Evolutionary conservation across 2,329 filamentous ascomycete species (phyloP).

Genomic region (Daldinia eschscholtzii): DNA sequence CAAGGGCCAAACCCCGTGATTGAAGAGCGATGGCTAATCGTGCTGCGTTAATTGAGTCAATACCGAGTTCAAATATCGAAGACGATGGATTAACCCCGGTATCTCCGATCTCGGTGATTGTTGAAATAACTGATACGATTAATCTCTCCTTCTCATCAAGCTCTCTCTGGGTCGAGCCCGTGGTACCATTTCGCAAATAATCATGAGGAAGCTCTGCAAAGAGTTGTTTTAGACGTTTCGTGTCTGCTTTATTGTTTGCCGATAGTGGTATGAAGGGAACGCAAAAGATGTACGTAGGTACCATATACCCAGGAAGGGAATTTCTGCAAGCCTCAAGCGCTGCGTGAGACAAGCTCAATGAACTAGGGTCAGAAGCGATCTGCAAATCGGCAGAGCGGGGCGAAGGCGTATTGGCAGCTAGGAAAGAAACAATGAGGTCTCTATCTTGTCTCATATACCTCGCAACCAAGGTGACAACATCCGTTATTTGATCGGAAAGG

Average conservation of each 20-base stretch:
- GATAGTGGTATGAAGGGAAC: conserved; percentile 82
- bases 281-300: conserved; percentile 84
- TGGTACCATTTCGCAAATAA: conserved; percentile 70
- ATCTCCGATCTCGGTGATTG: conserved; percentile 62
- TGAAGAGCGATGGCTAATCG: conserved; percentile 75
- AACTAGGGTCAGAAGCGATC: conserved; percentile 52
- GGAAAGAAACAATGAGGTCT: conserved; percentile 85
- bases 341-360: conserved; percentile 57
- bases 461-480: conserved; percentile 80
- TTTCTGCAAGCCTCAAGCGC: conserved; percentile 75
- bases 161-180: conserved; percentile 45
- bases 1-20: conserved; percentile 69
- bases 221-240: conserved; percentile 74
- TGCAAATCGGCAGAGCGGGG: conserved; percentile 32
- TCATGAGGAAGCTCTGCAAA: conserved; percentile 73
- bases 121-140: conserved; percentile 67
- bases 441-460: conserved; percentile 79
- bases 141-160: conserved; percentile 57
- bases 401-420: conserved; percentile 58
- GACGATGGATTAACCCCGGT: conserved; percentile 64
- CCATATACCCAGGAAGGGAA: conserved; percentile 86
- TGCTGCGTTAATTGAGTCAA: conserved; percentile 89
- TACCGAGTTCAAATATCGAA: conserved; percentile 85
- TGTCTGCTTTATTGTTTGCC: conserved; percentile 89
- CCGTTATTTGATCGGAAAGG: conserved; percentile 65